Percentiles rank a stretch among this genome's conserved stretches.
Conservation (phyloP, 495 filamentous ascomycete genomes). For the Hypoxylon subgilvum region DNA sequence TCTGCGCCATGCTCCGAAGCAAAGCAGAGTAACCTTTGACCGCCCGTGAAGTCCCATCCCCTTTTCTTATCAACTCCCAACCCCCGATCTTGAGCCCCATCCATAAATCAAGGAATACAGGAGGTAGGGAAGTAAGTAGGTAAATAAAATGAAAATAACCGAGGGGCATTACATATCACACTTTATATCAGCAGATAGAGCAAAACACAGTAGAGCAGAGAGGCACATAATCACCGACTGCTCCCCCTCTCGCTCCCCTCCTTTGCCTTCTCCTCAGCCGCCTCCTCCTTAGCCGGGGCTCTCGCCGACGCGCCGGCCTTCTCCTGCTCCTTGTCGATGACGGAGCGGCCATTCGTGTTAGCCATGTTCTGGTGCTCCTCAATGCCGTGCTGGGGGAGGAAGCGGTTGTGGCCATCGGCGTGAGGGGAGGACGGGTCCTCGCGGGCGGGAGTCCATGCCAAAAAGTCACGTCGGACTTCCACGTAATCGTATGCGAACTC, state of each 20-base stretch:
- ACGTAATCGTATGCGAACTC: conserved; percentile 99
- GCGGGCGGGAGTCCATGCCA: conserved; percentile 94
- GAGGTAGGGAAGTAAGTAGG: too few relatives aligned
- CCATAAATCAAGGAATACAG: too few relatives aligned
- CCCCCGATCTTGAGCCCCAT: too few relatives aligned
- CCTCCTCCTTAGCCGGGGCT: conserved; percentile 33
- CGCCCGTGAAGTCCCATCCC: too few relatives aligned
- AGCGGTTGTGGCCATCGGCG: conserved; percentile 68
- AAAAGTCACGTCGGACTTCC: conserved; percentile 94
- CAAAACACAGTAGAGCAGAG: neutral
- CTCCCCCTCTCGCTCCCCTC: conserved; percentile 5
- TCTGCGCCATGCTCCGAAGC: too few relatives aligned
- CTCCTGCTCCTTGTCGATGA: conserved; percentile 30
- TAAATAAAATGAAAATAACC: neutral
- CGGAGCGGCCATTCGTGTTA: conserved; percentile 35
- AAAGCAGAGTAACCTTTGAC: too few relatives aligned
- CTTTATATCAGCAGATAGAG: neutral
- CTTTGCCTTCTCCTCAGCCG: conserved; percentile 13
- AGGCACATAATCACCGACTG: neutral
- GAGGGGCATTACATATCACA: conserved; percentile 25
- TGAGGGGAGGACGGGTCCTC: conserved; percentile 69
- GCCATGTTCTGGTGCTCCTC: conserved; percentile 75
- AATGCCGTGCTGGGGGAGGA: conserved; percentile 81
- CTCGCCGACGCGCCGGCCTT: conserved; percentile 31
- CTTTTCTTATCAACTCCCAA: too few relatives aligned